Evolutionary conservation across 2,329 filamentous ascomycete species (phyloP), one percentile per base, ranked within the genome.

Genomic region (Botryosphaeria dothidea): DNA sequence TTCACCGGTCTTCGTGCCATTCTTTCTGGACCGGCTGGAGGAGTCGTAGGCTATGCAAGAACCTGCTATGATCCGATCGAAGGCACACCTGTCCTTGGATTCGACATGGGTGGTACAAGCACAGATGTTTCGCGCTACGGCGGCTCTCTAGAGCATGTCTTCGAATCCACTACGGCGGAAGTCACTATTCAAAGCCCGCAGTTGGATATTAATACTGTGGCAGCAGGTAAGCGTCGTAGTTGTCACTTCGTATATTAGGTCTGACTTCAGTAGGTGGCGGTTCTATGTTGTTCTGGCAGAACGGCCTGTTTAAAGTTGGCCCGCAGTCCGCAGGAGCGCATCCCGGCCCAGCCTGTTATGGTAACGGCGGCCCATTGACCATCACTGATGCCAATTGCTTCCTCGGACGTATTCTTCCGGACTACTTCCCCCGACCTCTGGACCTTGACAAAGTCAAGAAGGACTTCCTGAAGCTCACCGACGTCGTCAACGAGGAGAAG

Each of bases 151-250:
- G 93, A 97, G 71, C 93, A 97, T 72, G 92, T 96, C 0, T 97
- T 97, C 70, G 93, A 96, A 78, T 96, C 93, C 0, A 96, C 92
- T 0, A 96, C 92, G 0, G 93, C 93, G 0, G 93, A 93, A 19
- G 91, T 97, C 0, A 94, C 93, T 0, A 95, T 97, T 31, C 93
- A 97, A 71, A 93, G 91, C 1, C 93, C 93, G 0, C 93, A 97
- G 72, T 84, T 97, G 0, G 93, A 97, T 73, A 97, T 97, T 79
- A 97, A 97, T 76, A 97, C 93, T 0, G 73, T 75, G 0, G 81
- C 81, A 21, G 61, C 61, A 46, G 61, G 61, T 64, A 19, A 36
- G 36, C 1, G 11, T 45, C 21, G 11, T 23, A 17, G 4, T 7
- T 13, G 21, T 13, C 11, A 1, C 4, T 15, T 46, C 6, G 4